phyloP scores from a whole-genome alignment of 805 yeast species.

The Maudiozyma bulderi region DNA sequence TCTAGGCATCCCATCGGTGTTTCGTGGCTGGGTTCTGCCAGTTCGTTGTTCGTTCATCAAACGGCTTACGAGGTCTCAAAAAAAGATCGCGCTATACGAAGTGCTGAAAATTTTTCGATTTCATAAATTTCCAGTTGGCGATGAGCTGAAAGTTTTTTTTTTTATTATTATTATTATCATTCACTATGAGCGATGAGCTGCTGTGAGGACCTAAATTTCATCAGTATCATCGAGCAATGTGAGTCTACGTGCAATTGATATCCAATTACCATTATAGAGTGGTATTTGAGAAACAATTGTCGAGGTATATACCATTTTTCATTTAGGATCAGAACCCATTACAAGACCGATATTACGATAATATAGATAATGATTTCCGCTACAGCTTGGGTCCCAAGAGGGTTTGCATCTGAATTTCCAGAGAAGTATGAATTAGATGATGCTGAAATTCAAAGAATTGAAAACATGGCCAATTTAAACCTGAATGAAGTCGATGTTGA shows the following conservation, averaged over 20 bases:
- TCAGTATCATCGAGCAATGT: no score
- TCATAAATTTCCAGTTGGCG: not conserved
- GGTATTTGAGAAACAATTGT: no score
- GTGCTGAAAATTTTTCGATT: conserved; percentile 1
- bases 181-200: no score
- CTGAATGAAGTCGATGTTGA: conserved; percentile 66
- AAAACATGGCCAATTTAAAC: conserved; percentile 74
- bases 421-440: conserved; percentile 81
- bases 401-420: conserved; percentile 88
- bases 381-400: conserved; percentile 92
- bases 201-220: no score
- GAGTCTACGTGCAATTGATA: no score
- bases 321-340: not conserved
- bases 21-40: no score
- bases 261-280: no score
- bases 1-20: no score
- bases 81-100: not conserved
- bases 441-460: conserved; percentile 85
- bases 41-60: not conserved
- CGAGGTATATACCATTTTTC: not conserved
- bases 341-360: no score
- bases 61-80: not conserved
- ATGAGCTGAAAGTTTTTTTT: not conserved
- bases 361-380: conserved; percentile 65
- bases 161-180: no score